Conservation (phyloP, 108 stramenopile genomes). For the Nitzschia inconspicua region DNA sequence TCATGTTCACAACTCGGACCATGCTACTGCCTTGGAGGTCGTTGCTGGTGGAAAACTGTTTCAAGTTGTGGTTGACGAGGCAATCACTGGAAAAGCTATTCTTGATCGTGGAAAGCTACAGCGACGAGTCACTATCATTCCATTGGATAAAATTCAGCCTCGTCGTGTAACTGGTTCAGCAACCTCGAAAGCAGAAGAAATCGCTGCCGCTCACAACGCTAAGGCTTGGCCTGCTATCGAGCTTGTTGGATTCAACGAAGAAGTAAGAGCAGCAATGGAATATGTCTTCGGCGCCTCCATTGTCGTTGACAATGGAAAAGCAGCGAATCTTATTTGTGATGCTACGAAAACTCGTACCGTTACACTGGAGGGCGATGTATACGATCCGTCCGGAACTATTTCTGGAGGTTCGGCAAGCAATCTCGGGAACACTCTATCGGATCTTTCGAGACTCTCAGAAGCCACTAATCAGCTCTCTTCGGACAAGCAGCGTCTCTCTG, state of each 20-base stretch:
- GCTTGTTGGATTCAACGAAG: constrained; percentile 95
- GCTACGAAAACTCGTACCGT: constrained; percentile 88
- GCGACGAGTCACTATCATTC: constrained; percentile 95
- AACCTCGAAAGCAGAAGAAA: constrained; percentile 48
- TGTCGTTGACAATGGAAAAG: constrained; percentile 86
- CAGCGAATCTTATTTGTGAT: constrained; percentile 93
- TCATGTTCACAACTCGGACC: constrained; percentile 62
- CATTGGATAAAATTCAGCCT: constrained; percentile 91
- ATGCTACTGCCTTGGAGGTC: constrained; percentile 95
- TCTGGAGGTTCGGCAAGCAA: constrained; percentile 88
- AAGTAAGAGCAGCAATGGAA: constrained; percentile 90
- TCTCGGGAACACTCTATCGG: constrained; percentile 77
- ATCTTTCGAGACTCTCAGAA: constrained; percentile 57
- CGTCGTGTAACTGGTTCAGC: constrained; percentile 46
- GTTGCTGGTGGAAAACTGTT: constrained; percentile 93
- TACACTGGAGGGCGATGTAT: constrained; percentile 95
- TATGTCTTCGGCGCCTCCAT: constrained; percentile 94
- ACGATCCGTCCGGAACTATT: constrained; percentile 97
- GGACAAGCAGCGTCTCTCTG: constrained; percentile 38
- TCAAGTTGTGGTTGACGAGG: constrained; percentile 97
- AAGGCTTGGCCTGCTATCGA: constrained; percentile 87
- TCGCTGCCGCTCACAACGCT: constrained; percentile 71
- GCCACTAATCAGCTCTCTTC: constrained; percentile 46
- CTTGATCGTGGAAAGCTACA: constrained; percentile 90
- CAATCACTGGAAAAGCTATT: constrained; percentile 93